Base-by-base conservation (phyloP, 768 basidiomycete species). In the Phanerochaete sordida region DNA sequence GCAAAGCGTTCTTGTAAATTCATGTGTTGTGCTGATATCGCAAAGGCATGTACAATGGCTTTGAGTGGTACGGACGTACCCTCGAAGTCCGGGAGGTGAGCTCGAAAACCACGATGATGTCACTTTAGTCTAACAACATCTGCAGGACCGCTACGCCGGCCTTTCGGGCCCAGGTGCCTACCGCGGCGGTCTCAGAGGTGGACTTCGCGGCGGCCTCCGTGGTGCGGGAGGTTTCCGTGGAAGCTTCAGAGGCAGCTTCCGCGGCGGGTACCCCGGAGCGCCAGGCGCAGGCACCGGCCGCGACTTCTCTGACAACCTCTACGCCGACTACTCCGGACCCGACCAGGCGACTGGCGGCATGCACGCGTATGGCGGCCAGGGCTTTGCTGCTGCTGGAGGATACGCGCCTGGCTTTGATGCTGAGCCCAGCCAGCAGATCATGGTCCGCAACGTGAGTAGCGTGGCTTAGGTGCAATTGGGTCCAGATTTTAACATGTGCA, bases 1-100 rank as follows among this genome's bases (percentile, higher is more conserved):
- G n/a, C 27, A 13, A 3, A 33, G 13, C 12, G 35, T 16, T 21
- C 26, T 6, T 9, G 24, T 31, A 31, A 19, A 2, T 47, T 33
- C 15, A n/a, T 11, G 3, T 23, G 33, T n/a, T 15, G 61, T 56
- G 16, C 30, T 46, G 3, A n/a, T 37, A 33, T 23, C 64, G n/a
- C n/a, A n/a, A n/a, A 97, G 95, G 77, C 67, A 97, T 96, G 93
- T 98, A 95, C 72, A 90, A 97, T 60, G 95, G 95, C 28, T 97
- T 92, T 67, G 95, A 97, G 63, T 98, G 96, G 94, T 95, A 95
- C 72, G 95, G 95, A 8, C 90, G 92, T 50, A 86, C 88, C 8
- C 85, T 99, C 13, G 96, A 99, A 78, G 96, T 98, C 35, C 90
- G 95, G 65, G 93, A 97, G 84, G 93, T 92, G 72, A 62, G 79